Evolutionary conservation across 495 filamentous ascomycete genomes (phyloP), one percentile per base, ranked within the genome.

Genomic region (Lophiotrema nucula): DNA sequence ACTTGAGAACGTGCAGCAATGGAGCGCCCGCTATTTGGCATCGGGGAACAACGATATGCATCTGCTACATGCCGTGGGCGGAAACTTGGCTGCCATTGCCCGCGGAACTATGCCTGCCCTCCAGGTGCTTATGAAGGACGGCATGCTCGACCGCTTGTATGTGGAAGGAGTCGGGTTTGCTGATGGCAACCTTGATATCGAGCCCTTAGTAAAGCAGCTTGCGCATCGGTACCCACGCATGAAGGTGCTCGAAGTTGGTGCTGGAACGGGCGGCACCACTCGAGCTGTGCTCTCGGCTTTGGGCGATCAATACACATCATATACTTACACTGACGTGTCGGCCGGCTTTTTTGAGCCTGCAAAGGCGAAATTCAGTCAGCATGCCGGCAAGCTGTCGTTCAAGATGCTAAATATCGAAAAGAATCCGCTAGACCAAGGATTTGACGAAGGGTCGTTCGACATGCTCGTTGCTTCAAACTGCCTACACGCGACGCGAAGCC

Each of bases 401-500:
- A 49, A 49, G n/a, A 33, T n/a, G 2, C 26, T 15, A 13, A 19
- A 38, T 11, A 37, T 38, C 15, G 27, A 52, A 15, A 22, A 18
- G 33, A 33, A 52, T 18, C 5, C 15, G 10, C 1, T 39, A 10
- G 28, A 18, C n/a, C 19, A 37, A 18, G 48, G 19, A 1, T 24
- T 4, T 22, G 48, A 3, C 10, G 18, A 39, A 15, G 2, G 16
- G 3, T 2, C 5, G 4, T 47, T 22, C 28, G 44, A 47, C 15
- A 8, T 38, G n/a, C 16, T 50, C 44, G 19, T 50, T 24, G 44
- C 43, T 16, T 4, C 37, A 4, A 50, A 28, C 21, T 18, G 25
- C n/a, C 16, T 58, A 12, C 55, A 58, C 55, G 55, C 55, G 2
- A 58, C 55, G n/a, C 16, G 38, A 16, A 53, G 27, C 47, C 12